Evolutionary conservation across 2,329 filamentous ascomycete genomes (phyloP).

Genomic region (Ascochyta lentis): DNA sequence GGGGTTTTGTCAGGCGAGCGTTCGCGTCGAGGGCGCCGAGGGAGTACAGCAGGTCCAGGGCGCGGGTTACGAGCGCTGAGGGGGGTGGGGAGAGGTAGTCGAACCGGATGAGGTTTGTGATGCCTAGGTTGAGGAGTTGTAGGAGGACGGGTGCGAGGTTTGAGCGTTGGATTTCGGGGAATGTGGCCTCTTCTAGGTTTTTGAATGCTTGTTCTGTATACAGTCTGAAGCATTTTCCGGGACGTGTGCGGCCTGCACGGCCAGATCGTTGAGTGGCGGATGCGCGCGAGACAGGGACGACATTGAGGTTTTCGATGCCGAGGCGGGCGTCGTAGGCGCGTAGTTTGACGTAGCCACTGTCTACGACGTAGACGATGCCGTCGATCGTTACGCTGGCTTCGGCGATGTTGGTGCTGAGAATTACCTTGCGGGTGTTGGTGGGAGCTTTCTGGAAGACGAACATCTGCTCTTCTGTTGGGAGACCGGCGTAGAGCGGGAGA

Average conservation of each 20-base stretch:
- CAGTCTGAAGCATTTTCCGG: slow-evolving; percentile 92
- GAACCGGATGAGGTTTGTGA: slow-evolving; percentile 92
- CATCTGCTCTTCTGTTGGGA: slow-evolving; percentile 91
- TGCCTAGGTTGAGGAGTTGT: slow-evolving; percentile 92
- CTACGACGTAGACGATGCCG: slow-evolving; percentile 88
- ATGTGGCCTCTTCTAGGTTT: slow-evolving; percentile 71
- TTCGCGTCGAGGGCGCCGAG: slow-evolving; percentile 88
- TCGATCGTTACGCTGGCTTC: slow-evolving; percentile 95
- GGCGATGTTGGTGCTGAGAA: slow-evolving; percentile 94
- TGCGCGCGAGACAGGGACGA: slow-evolving; percentile 84
- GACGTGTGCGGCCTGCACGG: slow-evolving; percentile 83
- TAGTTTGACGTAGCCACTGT: slow-evolving; percentile 89
- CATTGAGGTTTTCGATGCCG: slow-evolving; percentile 86
- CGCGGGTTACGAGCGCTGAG: slow-evolving; percentile 81
- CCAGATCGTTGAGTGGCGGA: slow-evolving; percentile 92
- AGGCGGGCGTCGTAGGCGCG: slow-evolving; percentile 83
- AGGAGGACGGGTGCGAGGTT: slow-evolving; percentile 88
- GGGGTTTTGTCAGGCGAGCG: slow-evolving; percentile 84
- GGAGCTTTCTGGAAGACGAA: slow-evolving; percentile 88
- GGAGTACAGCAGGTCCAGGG: slow-evolving; percentile 85
- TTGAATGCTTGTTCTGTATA: slow-evolving; percentile 81
- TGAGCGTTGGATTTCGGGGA: slow-evolving; percentile 90
- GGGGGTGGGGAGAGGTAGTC: slow-evolving; percentile 88
- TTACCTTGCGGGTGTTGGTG: slow-evolving; percentile 84
- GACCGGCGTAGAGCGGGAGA: slow-evolving; percentile 85